Base-by-base conservation (phyloP, 2,329 filamentous ascomycete genomes). In the Penicillium sp. region DNA sequence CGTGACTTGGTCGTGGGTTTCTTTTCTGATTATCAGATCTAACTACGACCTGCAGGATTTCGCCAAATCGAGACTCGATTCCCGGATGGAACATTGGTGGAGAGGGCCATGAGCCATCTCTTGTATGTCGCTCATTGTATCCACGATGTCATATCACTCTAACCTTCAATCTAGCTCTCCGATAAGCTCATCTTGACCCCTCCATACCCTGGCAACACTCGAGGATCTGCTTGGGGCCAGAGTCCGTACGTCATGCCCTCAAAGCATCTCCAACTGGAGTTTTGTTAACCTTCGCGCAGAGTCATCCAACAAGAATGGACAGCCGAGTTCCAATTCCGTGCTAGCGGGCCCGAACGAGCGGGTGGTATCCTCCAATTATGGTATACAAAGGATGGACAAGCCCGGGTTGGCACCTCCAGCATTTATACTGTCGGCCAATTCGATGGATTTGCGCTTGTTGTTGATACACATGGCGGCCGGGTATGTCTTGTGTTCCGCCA, bases 111-210 rank as follows among this genome's bases (percentile, higher is more conserved):
- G 73, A 79, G 13, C 83, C 86, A 56, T 81, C 85, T 65, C 73
- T 88, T 65, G 79, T 81, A 67, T 66, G 76, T 70, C 4, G 7
- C 28, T 30, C 13, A 16, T 0, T 35, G 6, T 4, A 3, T 35
- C 3, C 10, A 16, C 45, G 30, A 10, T 30, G 33, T 16, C 1
- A 33, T 16, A 1, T 11, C n/a, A 35, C 58, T 40, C 65, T 73
- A 52, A 75, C 57, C 55, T 48, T 28, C 5, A 52, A 30, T 16
- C 16, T 62, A 81, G 79, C 86, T 97, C 61, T 96, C 93, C 67
- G 94, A 98, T 82, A 92, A 93, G 75, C 75, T 98, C 61, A 90
- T 99, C 74, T 85, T 99, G 59, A 99, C 95, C 1, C 94, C 95
- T 11, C 89, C 93, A 14, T 88, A 88, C 52, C 92, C 93, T 6